Base-by-base conservation (phyloP, 441 rosid species). In the Euphorbia corollata region DNA sequence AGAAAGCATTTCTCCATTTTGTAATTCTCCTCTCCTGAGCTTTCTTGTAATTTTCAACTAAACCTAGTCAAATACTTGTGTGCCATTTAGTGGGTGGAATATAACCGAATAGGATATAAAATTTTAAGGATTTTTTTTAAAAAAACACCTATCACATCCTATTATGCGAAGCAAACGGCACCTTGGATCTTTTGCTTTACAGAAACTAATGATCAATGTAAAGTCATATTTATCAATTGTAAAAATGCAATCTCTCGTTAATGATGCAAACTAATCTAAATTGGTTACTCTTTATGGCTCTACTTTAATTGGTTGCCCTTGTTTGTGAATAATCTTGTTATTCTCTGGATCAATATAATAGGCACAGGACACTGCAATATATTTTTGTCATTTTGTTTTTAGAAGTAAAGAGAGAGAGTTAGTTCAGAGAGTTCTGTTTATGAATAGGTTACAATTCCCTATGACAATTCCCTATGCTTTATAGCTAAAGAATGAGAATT, bases 161-260 rank as follows among this genome's bases (percentile, higher is more conserved):
- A 27, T 27, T 27, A 1, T 4, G 32, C 32, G 32, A 27, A 27
- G 32, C 4, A 27, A 27, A 27, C 4, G 32, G 32, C 32, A 27
- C 32, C 32, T 27, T 27, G 32, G 59, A 22, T 20, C 34, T 61
- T 59, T 34, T 30, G 15, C 65, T 53, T n/a, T 16, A 39, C 47
- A 38, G 43, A 63, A 18, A 34, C 10, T 16, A 54, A 64, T 18
- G 68, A 61, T 73, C 36, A 55, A 39, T 73, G 68, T 68, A 58
- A 34, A 57, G 59, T 58, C 68, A 4, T 38, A 34, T 45, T 11
- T 41, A 48, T 67, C 48, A 58, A 50, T 39, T 63, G 60, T 63
- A 63, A 68, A 50, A 56, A 16, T 43, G 39, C 32, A 4, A 11
- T 39, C 34, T 27, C 45, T 47, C 12, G 71, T 18, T 51, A 5